phyloP scores from a whole-genome alignment of 139 green algal genomes.

The Asterochloris sp. region DNA sequence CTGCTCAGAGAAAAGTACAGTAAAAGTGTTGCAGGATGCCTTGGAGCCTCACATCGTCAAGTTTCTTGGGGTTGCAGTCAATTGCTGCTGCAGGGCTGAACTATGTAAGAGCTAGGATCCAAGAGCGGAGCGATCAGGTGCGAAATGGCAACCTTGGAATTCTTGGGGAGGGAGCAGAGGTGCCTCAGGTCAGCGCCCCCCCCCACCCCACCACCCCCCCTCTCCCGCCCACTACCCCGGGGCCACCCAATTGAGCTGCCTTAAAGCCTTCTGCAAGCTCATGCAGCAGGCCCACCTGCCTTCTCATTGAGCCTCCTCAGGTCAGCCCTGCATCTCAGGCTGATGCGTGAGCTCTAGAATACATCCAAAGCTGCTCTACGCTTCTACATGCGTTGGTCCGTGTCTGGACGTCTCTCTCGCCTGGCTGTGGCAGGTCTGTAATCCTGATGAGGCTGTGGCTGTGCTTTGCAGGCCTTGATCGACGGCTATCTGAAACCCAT shows the following conservation, averaged over 20 bases:
- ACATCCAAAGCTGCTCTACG: neutral
- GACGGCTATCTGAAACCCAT: constrained; percentile 59
- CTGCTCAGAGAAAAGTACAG: neutral
- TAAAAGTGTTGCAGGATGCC: neutral
- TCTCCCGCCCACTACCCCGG: too few species aligned
- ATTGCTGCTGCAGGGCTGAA: constrained; percentile 36
- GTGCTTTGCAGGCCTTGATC: constrained; percentile 35
- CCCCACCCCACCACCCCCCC: too few species aligned
- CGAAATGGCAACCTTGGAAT: constrained; percentile 33
- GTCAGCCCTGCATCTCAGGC: neutral
- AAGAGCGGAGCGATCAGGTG: constrained; percentile 33
- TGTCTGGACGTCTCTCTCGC: neutral
- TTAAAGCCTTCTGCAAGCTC: neutral
- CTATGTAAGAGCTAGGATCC: constrained; percentile 49
- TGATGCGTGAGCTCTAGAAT: neutral
- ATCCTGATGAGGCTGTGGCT: neutral
- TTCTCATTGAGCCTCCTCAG: neutral
- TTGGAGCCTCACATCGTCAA: neutral
- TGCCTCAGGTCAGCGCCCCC: neutral
- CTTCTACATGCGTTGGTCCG: neutral
- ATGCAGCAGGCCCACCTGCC: neutral
- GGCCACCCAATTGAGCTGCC: neutral
- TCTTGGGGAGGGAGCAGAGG: constrained; percentile 26
- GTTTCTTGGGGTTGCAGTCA: neutral
- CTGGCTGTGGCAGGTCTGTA: neutral